Evolutionary conservation across 805 yeast species (phyloP).

Genomic region (Kazachstania taianensis): DNA sequence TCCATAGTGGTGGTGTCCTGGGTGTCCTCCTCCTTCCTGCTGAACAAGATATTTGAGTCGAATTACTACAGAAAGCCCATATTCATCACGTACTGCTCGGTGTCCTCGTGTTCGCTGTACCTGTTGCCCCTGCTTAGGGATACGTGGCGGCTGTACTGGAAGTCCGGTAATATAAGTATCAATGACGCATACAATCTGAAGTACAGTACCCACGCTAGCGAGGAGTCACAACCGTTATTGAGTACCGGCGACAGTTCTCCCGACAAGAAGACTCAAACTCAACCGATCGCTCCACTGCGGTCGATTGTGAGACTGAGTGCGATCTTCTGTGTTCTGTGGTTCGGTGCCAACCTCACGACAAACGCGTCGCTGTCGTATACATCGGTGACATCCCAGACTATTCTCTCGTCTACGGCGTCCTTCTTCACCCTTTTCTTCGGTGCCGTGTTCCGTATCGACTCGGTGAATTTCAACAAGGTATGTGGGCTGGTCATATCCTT

Average conservation of each 20-base stretch:
- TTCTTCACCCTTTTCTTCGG: constrained; percentile 83
- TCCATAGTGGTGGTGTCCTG: constrained; percentile 69
- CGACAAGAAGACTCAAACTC: background rate
- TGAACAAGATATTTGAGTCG: constrained; percentile 57
- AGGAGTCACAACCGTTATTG: background rate
- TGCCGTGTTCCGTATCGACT: constrained; percentile 54
- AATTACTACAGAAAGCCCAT: constrained; percentile 76
- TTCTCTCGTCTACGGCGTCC: constrained; percentile 80
- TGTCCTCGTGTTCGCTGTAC: constrained; percentile 69
- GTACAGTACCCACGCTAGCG: too few species aligned
- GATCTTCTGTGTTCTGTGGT: constrained; percentile 80
- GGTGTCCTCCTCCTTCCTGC: constrained; percentile 78
- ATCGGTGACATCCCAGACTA: constrained; percentile 84
- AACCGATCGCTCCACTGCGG: background rate
- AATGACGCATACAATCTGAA: too few species aligned
- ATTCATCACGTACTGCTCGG: constrained; percentile 78
- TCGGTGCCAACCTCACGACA: constrained; percentile 69
- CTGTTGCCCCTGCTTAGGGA: constrained; percentile 39
- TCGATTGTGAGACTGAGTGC: constrained; percentile 42
- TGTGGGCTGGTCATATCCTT: constrained; percentile 59
- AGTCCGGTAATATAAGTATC: constrained; percentile 5
- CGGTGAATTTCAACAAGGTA: constrained; percentile 49
- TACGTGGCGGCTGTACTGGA: constrained; percentile 5
- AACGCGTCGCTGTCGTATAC: constrained; percentile 80
- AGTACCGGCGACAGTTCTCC: background rate